Base-by-base conservation (phyloP, 2,329 filamentous ascomycete genomes). In the Ambrosiella cleistominuta region DNA sequence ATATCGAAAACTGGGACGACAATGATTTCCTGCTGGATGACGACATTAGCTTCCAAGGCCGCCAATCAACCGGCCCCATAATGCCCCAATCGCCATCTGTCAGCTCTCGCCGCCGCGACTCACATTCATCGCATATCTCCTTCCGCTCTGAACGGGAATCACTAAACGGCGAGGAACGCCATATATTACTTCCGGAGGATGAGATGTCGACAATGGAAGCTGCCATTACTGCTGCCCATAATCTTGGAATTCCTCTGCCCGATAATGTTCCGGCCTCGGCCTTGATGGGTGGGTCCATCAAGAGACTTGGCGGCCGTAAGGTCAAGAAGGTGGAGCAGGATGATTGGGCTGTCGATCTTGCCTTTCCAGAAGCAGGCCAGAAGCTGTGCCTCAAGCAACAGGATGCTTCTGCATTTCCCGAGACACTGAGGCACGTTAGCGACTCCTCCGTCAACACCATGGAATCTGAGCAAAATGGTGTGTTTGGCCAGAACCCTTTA, bases 201-300 rank as follows among this genome's bases (percentile, higher is more conserved):
- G 90, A 96, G 68, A 87, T 95, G 65, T 78, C 81, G 62, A 88
- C 88, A 1, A 94, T 86, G 8, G 73, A 83, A 64, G 86, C 94
- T 67, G 90, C 93, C 61, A 91, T 98, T 65, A 81, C 86, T 27
- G 86, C 88, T 6, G 91, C 90, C 39, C 86, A 88, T 66, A 83
- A 82, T 67, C 90, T 89, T 35, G 93, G 93, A 64, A 95, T 98
- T 63, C 91, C 93, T 6, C 81, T 97, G 58, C 93, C 93, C 36
- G 75, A 80, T 56, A 90, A 90, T 67, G 82, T 97, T 38, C 89
- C 91, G 1, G 81, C 86, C 37, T 95, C 91, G 17, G 93, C 93
- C 37, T 74, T 98, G 47, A 80, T 93, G 68, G 91, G 91, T 57
- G 93, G 93, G 56, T 91, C 89, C 8, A 97, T 97, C 67, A 95